Evolutionary conservation across 306 rosid species (phyloP).

Genomic region (Mimosa bimucronata): DNA sequence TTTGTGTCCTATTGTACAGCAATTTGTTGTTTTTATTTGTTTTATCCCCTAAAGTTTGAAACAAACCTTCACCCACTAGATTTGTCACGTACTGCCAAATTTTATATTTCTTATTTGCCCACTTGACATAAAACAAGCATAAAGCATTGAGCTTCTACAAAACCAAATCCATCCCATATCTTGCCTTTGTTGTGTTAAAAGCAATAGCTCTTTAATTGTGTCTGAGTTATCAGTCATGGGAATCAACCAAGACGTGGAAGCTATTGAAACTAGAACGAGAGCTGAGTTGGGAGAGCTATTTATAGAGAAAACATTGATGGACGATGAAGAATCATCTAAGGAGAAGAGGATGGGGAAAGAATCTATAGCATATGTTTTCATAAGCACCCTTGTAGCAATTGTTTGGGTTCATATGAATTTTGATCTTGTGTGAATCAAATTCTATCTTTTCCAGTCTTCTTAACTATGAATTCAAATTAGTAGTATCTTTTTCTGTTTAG

Average conservation of each 20-base stretch:
- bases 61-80: background rate
- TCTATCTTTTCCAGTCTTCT: background rate
- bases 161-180: no score
- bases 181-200: no score
- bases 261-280: background rate
- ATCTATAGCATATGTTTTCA: background rate
- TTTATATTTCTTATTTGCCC: background rate
- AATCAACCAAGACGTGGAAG: background rate
- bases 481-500: no score
- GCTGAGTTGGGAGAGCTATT: slow-evolving; percentile 4
- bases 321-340: background rate
- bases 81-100: background rate
- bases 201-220: no score
- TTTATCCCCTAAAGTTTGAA: no score
- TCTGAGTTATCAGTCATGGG: slow-evolving; percentile 16
- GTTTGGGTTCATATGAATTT: slow-evolving; percentile 22
- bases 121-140: no score
- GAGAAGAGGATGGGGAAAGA: background rate
- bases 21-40: background rate
- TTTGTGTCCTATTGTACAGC: background rate
- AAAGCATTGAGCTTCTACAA: no score
- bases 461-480: no score
- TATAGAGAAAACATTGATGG: background rate
- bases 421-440: background rate
- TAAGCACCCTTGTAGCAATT: slow-evolving; percentile 9